Evolutionary conservation across 2,329 filamentous ascomycete species (phyloP), one percentile per base, ranked within the genome.

Genomic region (Fusarium sp.): DNA sequence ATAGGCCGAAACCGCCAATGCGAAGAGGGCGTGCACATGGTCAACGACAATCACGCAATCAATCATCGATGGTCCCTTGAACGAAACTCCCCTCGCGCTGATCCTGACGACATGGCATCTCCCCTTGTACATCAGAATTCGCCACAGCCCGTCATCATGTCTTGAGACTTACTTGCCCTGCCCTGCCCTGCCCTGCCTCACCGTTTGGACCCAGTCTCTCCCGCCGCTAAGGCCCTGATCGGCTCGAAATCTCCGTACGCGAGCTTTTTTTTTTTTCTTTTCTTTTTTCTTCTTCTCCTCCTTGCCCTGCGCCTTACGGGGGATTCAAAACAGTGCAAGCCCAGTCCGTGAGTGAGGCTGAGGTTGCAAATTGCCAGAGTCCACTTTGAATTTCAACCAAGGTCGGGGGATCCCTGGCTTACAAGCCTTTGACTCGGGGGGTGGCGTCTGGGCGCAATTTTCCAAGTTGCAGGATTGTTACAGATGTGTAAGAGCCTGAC

Each of bases 381-480:
- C 49, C 45, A 63, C 59, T 47, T 35, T 48, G 42, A 48, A 48
- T 48, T 44, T 50, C 37, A 43, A 49, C 42, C 17, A 38, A 38
- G 39, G 36, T 41, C 17, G 46, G 15, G 44, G 33, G 29, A 46
- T 41, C 55, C 57, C 60, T 58, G 53, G 39, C 47, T 41, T 41
- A 27, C 15, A 33, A 17, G 46, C 31, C 31, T 50, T 29, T 61
- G 57, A 61, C 51, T 38, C 41, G 25, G 31, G 21, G 41, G 49
- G 25, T n/a, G 21, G 32, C 33, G 42, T 15, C 58, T 50, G 47
- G 41, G 42, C 44, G 45, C 42, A 64, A 65, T 65, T 37, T 37
- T 65, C 61, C 41, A 53, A 56, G 67, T 68, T 57, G 49, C 67
- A 69, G 55, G 53, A 55, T 31, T 54, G 67, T 69, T 61, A 65